phyloP scores from a whole-genome alignment of 208 protist species.

The Trypanosoma mega region DNA sequence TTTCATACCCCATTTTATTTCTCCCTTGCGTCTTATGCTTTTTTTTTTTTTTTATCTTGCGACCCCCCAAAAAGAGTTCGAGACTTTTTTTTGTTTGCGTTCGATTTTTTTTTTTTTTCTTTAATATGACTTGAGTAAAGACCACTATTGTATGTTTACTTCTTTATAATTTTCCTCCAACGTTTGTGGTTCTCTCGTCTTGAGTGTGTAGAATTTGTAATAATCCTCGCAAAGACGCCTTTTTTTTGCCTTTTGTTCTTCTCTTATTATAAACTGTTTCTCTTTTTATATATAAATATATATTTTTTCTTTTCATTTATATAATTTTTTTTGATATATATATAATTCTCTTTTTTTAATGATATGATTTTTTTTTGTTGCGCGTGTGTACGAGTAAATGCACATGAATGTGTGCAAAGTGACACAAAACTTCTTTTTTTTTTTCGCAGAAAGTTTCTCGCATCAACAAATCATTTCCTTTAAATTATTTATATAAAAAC shows the following conservation, averaged over 20 bases:
- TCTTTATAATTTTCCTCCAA: too few relatives aligned
- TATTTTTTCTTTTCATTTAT: conserved; percentile 12
- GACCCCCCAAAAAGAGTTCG: background rate
- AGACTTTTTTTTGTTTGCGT: background rate
- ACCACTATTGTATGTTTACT: background rate
- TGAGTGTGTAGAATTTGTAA: background rate
- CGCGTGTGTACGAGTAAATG: too few relatives aligned
- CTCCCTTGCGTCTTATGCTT: too few relatives aligned
- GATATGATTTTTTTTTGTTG: background rate
- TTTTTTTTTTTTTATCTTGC: conserved; percentile 2
- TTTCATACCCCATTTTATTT: too few relatives aligned
- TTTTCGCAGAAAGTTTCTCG: too few relatives aligned
- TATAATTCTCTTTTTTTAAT: conserved; percentile 1
- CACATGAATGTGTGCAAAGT: too few relatives aligned
- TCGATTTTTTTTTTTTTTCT: background rate
- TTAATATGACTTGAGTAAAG: background rate
- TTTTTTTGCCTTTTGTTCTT: conserved; percentile 13
- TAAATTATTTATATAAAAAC: too few relatives aligned
- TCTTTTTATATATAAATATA: conserved; percentile 15
- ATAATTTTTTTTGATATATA: background rate
- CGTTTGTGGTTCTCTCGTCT: background rate
- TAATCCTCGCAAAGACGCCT: background rate
- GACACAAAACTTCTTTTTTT: too few relatives aligned
- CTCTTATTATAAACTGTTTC: background rate
- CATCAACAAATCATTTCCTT: too few relatives aligned